Evolutionary conservation across 2,329 filamentous ascomycete genomes (phyloP).

Genomic region (Myriosclerotinia duriaeana): DNA sequence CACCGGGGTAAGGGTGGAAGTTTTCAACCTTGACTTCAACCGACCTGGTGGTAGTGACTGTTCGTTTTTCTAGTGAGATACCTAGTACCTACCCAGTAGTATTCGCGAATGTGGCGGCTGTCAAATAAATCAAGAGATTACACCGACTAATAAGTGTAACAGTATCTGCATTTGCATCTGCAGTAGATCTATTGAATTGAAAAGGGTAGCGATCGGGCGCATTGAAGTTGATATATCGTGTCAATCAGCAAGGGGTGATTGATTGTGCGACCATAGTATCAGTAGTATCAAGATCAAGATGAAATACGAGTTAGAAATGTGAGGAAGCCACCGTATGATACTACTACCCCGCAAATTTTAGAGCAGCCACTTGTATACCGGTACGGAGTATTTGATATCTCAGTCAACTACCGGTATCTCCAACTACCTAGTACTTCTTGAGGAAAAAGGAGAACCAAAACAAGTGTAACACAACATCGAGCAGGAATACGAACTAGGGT

Average conservation of each 20-base stretch:
- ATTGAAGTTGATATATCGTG: not conserved
- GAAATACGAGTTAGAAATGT: not conserved
- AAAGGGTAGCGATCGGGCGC: not conserved
- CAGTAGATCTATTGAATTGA: not conserved
- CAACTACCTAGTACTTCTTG: too few species aligned
- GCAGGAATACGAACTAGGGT: too few species aligned
- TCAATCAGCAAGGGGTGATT: not conserved
- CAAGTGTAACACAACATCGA: too few species aligned
- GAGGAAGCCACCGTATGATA: too few species aligned
- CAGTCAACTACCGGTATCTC: too few species aligned
- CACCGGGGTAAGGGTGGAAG: not conserved
- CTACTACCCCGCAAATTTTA: too few species aligned
- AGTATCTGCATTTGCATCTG: not conserved
- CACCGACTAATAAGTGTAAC: not conserved
- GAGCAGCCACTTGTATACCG: too few species aligned
- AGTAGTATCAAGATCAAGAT: not conserved
- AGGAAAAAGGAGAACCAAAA: too few species aligned
- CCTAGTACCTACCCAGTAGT: not conserved
- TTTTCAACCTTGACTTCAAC: not conserved
- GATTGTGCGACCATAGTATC: not conserved
- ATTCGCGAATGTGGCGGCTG: not conserved
- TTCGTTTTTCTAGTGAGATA: not conserved
- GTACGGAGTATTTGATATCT: too few species aligned
- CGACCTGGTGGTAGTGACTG: not conserved
- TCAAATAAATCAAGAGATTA: conserved; percentile 1